phyloP scores from a whole-genome alignment of 345 rosid species.

The Theobroma cacao region DNA sequence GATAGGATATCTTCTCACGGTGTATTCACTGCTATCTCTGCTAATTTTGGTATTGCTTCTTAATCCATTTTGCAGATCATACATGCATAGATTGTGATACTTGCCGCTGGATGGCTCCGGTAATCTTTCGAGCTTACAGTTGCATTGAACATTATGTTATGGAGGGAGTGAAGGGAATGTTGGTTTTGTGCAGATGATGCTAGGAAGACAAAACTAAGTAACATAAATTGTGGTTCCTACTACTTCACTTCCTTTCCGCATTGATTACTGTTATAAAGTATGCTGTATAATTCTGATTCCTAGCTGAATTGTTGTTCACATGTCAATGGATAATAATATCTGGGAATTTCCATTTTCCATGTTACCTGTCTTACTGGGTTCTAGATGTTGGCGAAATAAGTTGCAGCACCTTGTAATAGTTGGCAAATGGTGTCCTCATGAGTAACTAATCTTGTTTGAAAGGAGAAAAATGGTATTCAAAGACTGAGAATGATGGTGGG shows the following conservation, averaged over 20 bases:
- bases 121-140: conserved; percentile 12
- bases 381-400: background rate
- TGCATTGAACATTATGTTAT: too few species aligned
- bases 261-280: too few species aligned
- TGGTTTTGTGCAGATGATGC: background rate
- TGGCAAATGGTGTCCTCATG: background rate
- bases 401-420: background rate
- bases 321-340: too few species aligned
- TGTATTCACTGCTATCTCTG: background rate
- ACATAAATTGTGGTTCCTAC: too few species aligned
- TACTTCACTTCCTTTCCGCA: too few species aligned
- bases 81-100: conserved; percentile 72
- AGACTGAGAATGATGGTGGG: background rate
- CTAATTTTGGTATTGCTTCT: background rate
- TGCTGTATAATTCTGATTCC: background rate
- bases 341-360: too few species aligned
- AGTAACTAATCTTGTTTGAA: background rate
- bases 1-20: background rate
- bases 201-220: too few species aligned
- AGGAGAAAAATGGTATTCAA: background rate
- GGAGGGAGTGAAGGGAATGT: too few species aligned
- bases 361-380: background rate
- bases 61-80: conserved; percentile 35
- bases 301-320: background rate
- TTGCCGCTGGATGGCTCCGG: conserved; percentile 85